Evolutionary conservation across 2,329 filamentous ascomycete species (phyloP), one percentile per base, ranked within the genome.

Genomic region (Orbilia javanica): DNA sequence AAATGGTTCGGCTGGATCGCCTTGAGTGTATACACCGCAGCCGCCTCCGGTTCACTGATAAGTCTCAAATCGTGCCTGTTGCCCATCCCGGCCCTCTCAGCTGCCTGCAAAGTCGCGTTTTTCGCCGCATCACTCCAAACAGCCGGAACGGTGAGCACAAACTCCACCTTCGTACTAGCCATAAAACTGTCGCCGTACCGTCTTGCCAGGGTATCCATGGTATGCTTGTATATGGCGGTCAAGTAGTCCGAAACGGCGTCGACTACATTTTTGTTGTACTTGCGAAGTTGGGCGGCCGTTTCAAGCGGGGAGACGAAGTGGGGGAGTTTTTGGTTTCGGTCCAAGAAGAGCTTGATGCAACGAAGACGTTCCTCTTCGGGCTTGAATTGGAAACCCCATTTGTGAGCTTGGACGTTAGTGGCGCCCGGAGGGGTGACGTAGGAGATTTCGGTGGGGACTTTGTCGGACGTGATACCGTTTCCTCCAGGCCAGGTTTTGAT

Each of bases 91-190:
- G 92, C 93, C 73, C 90, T 86, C 84, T 94, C 91, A 10, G 92
- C 92, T 4, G 92, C 93, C 82, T 92, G 89, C 60, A 94, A 84
- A 1, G 92, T 95, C 4, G 92, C 92, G 83, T 93, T 92, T 85
- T 94, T 95, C n/a, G 92, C 93, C 0, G 91, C 89, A 83, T 96
- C 93, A 25, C 90, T 93, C 93, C 93, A 96, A 6, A 95, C 92
- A 6, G 93, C 93, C 6, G 93, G 93, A 64, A 92, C 93, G 0
- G 92, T 95, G 69, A 96, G 86, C 60, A 95, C 91, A 81, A 93
- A 94, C 79, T 94, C 90, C 44, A 93, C 90, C 81, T 90, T 90
- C 4, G 92, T 94, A 6, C 88, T 89, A 5, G 88, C 88, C 89
- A 94, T 93, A 82, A 95, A 94, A 0, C 89, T 90, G 84, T 92